Base-by-base conservation (phyloP, 2,329 filamentous ascomycete species). In the Colletotrichum sidae region DNA sequence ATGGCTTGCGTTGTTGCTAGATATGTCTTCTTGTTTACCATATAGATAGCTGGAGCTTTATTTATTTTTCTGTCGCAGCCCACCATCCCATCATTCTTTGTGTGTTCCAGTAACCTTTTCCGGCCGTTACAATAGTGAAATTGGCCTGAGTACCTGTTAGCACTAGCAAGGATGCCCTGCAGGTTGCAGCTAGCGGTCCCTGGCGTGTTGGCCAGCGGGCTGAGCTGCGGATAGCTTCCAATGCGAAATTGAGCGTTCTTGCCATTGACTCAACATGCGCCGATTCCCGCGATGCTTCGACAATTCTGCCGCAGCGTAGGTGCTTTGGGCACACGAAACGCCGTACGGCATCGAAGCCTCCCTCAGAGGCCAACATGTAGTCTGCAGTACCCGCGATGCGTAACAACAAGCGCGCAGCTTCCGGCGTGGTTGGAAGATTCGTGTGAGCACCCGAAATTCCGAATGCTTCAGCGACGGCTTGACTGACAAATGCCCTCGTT, bases 291-390 rank as follows among this genome's bases (percentile, higher is more conserved):
- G 25, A 69, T 69, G 67, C 58, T 69, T 51, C 67, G 60, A 49
- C 67, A 65, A 58, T 66, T 51, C 15, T 59, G 67, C 45, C 66
- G 67, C 33, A 51, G 55, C 55, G 55, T 51, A 54, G 58, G 49
- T 45, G 6, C 38, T 51, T 13, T 57, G 51, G 11, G 38, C 47
- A 44, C 17, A 12, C 15, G 52, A 53, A 37, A 47, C 58, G 13
- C 63, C 34, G 38, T 7, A 8, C 8, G 8, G 35, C 3, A 11
- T 17, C 57, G 45, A 15, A 33, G 33, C 35, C 8, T 39, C 33
- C 34, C 25, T 47, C 47, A 34, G 8, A 35, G 13, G 5, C 59
- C 52, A 44, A 2, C 17, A 64, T 63, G 58, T 13, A n/a, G 33
- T 8, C 17, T 9, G 10, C 34, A 8, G 1, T 25, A 25, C 25